Evolutionary conservation across 495 filamentous ascomycete genomes (phyloP).

Genomic region (Apiosordaria backusii): DNA sequence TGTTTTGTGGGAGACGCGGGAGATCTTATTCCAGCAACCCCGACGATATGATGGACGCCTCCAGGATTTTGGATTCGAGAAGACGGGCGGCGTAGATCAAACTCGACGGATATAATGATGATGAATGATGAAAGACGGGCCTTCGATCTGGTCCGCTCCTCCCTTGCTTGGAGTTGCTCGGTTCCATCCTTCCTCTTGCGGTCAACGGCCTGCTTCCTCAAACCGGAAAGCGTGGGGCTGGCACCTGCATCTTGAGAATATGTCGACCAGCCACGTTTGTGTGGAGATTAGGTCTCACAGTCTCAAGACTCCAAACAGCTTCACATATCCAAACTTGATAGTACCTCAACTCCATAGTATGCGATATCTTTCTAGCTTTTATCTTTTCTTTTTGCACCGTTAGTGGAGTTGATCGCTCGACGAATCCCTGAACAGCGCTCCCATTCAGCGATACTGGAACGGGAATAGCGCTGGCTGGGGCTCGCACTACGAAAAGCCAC

Average conservation of each 20-base stretch:
- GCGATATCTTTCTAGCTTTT: not conserved
- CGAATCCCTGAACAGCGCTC: not conserved
- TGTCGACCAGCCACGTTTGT: not conserved
- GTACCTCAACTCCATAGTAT: not conserved
- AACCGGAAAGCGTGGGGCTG: not conserved
- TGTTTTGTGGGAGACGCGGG: not conserved
- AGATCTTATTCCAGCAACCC: not conserved
- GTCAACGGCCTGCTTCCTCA: not conserved
- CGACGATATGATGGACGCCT: not conserved
- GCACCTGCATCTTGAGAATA: not conserved
- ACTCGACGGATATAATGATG: not conserved
- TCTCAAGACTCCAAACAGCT: not conserved
- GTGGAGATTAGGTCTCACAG: not conserved
- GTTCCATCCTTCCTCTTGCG: not conserved
- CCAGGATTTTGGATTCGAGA: too few relatives aligned
- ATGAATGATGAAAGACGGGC: not conserved
- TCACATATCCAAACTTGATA: not conserved
- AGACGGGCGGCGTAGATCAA: not conserved
- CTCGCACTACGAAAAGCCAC: not conserved
- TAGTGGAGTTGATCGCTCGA: not conserved
- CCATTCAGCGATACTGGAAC: not conserved
- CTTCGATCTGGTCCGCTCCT: not conserved
- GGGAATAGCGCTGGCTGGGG: constrained; percentile 1
- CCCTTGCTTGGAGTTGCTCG: too few relatives aligned
- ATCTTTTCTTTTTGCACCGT: not conserved